A percentile compares a stretch with the other conserved stretches of the same genome.
Conservation (phyloP, 1,284 basidiomycete genomes). For the Singerocomus inundabilis region DNA sequence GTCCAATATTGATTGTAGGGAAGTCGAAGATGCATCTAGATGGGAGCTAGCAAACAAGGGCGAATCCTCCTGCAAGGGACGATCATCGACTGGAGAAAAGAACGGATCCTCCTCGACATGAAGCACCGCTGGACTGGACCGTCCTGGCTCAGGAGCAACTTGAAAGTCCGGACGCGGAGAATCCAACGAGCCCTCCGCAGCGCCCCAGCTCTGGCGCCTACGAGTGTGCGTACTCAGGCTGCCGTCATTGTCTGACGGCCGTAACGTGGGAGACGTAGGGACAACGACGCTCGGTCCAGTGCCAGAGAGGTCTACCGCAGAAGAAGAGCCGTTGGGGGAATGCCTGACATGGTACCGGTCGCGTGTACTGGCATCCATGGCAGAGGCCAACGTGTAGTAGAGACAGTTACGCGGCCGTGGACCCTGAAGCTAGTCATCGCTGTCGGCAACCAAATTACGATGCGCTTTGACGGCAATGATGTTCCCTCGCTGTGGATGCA, state of each 20-base stretch:
- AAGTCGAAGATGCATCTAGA: conserved; percentile 48
- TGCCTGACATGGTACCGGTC: conserved; percentile 7
- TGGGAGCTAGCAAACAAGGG: conserved; percentile 40
- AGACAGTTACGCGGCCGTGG: not conserved
- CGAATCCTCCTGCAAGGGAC: conserved; percentile 17
- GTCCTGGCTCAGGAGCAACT: conserved; percentile 15
- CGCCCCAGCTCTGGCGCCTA: conserved; percentile 57
- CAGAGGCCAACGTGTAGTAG: not conserved
- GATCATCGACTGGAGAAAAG: conserved; percentile 35
- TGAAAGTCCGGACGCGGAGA: conserved; percentile 39
- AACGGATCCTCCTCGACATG: conserved; percentile 45
- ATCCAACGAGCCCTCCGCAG: conserved; percentile 43
- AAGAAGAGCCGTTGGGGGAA: conserved; percentile 40
- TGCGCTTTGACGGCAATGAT: too few species aligned
- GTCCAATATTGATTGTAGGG: conserved; percentile 45
- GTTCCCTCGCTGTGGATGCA: not conserved
- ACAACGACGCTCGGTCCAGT: conserved; percentile 44
- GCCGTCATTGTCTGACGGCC: conserved; percentile 39
- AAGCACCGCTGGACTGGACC: conserved; percentile 20
- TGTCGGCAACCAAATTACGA: too few species aligned
- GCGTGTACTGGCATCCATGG: conserved; percentile 18
- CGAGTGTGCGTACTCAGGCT: conserved; percentile 38
- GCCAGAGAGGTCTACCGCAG: conserved; percentile 54
- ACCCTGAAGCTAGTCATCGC: too few species aligned
- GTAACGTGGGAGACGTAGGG: conserved; percentile 50